Base-by-base conservation (phyloP, 164 flowering plant species). In the Malania oleifera region DNA sequence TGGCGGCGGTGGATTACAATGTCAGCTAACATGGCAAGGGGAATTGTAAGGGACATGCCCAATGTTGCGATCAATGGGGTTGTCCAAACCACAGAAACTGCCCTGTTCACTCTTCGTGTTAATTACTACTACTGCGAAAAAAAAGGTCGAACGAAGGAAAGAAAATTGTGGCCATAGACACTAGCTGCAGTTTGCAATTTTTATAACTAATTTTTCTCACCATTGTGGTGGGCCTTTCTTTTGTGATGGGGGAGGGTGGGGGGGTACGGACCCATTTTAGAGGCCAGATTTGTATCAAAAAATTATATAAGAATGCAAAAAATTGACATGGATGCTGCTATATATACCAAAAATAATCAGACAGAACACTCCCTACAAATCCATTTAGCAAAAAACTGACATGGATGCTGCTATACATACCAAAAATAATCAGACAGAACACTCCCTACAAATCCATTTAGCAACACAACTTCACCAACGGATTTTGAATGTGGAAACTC, bases 1-100 rank as follows among this genome's bases (percentile, higher is more conserved):
- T 65, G 82, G 26, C 88, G 86, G 24, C 83, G 82, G 35, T 85
- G 85, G 43, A 85, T 60, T 26, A 78, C 59, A 83, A 85, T 75
- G 72, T 85, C 91, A 5, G 88, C 91, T 37, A 76, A 50, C 88
- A 85, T 83, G 10, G 91, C 91, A 8, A 85, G 75, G 15, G 91
- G 86, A 37, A 85, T 83, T 0, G 85, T 81, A 45, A 83, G 72
- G 11, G 88, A 85, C 82, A 80, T 78, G 52, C 88, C 88, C 49
- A 85, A 58, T 0, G 85, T 76, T 24, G 91, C 82, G 12, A 85
- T 82, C 45, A 85, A 54, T 9, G 91, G 91, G 14, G 82, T 78
- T 13, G 88, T 85, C 87, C 91, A 85, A 24, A 85, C 81, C 55
- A 85, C 86, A 29, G 80, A 80, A 3, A 83, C 74, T 1, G 86